Percentiles rank a stretch among this genome's conserved stretches.
phyloP scores from a whole-genome alignment of 164 flowering plant species.

The Vitis rotundifolia region DNA sequence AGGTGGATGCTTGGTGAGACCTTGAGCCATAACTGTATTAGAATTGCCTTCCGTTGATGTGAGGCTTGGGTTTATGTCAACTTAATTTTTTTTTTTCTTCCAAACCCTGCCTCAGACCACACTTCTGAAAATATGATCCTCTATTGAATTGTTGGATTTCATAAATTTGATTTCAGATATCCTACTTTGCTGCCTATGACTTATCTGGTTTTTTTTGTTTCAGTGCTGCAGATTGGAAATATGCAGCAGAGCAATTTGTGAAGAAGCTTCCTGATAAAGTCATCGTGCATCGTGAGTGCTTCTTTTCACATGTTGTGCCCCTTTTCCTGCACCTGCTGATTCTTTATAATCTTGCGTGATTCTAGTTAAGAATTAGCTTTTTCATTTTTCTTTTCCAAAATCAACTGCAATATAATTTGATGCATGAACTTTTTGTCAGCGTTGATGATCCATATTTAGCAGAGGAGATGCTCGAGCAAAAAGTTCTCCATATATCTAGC shows the following conservation, averaged over 20 bases:
- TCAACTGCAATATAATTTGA: not conserved
- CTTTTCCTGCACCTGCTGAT: not conserved
- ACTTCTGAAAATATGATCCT: too few species aligned
- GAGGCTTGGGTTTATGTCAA: too few species aligned
- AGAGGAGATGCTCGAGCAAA: not conserved
- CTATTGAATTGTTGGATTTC: too few species aligned
- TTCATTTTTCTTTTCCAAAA: not conserved
- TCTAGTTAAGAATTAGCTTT: not conserved
- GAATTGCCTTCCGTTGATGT: too few species aligned
- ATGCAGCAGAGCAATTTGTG: slow-evolving; percentile 88
- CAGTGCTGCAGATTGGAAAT: slow-evolving; percentile 91
- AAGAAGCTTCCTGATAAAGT: slow-evolving; percentile 83
- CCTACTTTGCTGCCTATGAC: too few species aligned
- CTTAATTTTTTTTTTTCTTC: too few species aligned
- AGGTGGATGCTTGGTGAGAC: too few species aligned
- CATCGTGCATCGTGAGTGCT: slow-evolving; percentile 82
- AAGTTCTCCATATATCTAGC: not conserved
- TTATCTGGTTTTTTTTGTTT: slow-evolving; percentile 1
- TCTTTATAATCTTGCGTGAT: not conserved
- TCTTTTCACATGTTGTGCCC: not conserved
- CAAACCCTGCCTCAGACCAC: too few species aligned
- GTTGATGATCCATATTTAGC: not conserved
- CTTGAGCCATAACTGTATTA: too few species aligned
- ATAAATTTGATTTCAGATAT: too few species aligned
- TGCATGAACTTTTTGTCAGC: not conserved